Evolutionary conservation across 148 eudicot genomes (phyloP).

Genomic region (Mesembryanthemum crystallinum): DNA sequence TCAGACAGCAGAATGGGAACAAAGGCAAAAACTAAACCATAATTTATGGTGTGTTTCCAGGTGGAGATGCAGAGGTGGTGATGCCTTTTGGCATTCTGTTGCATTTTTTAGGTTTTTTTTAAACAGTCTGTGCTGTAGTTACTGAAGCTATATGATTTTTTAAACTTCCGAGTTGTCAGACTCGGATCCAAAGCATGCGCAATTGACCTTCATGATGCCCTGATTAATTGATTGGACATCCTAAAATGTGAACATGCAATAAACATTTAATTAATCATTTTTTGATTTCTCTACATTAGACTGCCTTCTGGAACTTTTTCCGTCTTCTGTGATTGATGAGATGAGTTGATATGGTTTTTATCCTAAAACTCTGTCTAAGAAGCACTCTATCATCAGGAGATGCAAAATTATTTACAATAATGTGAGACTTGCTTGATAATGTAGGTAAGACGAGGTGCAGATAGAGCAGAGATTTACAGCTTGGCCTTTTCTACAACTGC

Average conservation of each 20-base stretch:
- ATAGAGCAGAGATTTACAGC: slow-evolving; percentile 85
- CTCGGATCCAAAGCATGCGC: not conserved
- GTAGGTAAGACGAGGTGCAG: slow-evolving; percentile 91
- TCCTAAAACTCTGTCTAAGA: not conserved
- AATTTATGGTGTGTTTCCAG: not conserved
- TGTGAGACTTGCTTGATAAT: slow-evolving; percentile 14
- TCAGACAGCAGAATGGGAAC: not conserved
- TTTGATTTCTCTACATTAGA: not conserved
- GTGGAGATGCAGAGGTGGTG: not conserved
- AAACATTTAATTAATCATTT: too few relatives aligned
- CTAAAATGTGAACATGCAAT: not conserved
- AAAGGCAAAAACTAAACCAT: not conserved
- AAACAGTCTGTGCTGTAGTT: not conserved
- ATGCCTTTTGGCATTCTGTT: not conserved
- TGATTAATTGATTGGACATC: not conserved
- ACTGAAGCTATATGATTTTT: not conserved
- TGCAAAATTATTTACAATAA: not conserved
- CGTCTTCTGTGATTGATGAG: not conserved
- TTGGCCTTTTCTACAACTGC: slow-evolving; percentile 82
- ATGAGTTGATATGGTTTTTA: not conserved
- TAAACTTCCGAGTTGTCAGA: too few relatives aligned
- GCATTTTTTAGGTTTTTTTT: not conserved
- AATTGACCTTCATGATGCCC: not conserved
- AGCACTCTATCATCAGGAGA: not conserved
- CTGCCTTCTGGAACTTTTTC: not conserved